A percentile compares a stretch with the other conserved stretches of the same genome.
Conservation (phyloP, 768 basidiomycete species). For the Zangia roseola region DNA sequence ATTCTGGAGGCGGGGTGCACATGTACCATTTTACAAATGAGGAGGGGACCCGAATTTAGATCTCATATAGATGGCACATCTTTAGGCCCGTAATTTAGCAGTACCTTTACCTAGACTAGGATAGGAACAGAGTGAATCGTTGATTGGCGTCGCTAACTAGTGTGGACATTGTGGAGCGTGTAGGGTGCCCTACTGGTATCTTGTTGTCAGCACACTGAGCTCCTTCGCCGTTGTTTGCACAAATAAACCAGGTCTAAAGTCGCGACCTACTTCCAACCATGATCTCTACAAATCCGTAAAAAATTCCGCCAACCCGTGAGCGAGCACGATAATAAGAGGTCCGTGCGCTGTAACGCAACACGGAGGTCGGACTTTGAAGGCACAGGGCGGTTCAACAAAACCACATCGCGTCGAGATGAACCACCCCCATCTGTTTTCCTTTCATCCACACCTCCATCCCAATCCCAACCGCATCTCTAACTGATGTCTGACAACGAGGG, state of each 20-base stretch:
- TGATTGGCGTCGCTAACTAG: neutral
- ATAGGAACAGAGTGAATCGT: neutral
- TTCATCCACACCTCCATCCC: slow-evolving; percentile 25
- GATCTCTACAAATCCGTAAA: slow-evolving; percentile 11
- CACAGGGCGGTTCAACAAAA: slow-evolving; percentile 38
- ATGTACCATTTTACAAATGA: slow-evolving; percentile 38
- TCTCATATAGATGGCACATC: neutral
- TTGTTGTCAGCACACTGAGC: neutral
- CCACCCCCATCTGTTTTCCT: slow-evolving; percentile 32
- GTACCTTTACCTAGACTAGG: neutral
- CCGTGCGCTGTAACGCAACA: slow-evolving; percentile 35
- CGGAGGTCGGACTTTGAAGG: slow-evolving; percentile 38
- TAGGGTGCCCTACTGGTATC: neutral
- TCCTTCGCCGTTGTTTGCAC: slow-evolving; percentile 26
- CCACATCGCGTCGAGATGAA: slow-evolving; percentile 39
- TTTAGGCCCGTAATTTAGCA: slow-evolving; percentile 11
- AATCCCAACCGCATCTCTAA: slow-evolving; percentile 18
- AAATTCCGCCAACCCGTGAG: slow-evolving; percentile 21
- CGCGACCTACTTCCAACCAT: slow-evolving; percentile 10
- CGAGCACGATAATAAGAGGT: slow-evolving; percentile 30
- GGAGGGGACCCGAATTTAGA: slow-evolving; percentile 20
- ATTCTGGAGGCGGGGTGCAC: slow-evolving; percentile 48
- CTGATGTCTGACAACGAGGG: slow-evolving; percentile 38
- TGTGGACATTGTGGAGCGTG: neutral
- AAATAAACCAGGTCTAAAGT: slow-evolving; percentile 26